These are phyloP conservation scores for Exophiala spinifera DNA, from an alignment of 2,329 filamentous ascomycete genomes.

Conservation along the genomic window DNA sequence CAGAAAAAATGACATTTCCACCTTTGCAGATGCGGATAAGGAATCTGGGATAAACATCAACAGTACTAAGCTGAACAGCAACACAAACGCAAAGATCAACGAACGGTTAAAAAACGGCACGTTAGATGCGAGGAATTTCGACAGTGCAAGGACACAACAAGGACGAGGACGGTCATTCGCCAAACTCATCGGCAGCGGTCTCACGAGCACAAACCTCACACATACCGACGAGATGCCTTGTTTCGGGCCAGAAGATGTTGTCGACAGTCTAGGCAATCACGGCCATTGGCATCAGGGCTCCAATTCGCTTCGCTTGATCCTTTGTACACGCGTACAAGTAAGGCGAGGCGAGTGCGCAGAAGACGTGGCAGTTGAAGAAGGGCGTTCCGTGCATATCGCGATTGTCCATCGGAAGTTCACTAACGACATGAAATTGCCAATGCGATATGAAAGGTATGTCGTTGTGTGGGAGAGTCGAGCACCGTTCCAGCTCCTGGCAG, in stretches of 20 bases:
- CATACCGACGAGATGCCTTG: slow-evolving; percentile 32
- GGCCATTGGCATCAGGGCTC: slow-evolving; percentile 41
- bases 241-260: slow-evolving; percentile 22
- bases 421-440: slow-evolving; percentile 35
- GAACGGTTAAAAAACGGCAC: too few species aligned
- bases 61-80: not conserved
- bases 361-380: slow-evolving; percentile 10
- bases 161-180: slow-evolving; percentile 31
- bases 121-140: too few species aligned
- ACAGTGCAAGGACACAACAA: not conserved
- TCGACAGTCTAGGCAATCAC: slow-evolving; percentile 21
- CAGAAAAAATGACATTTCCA: too few species aligned
- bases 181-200: slow-evolving; percentile 33
- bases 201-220: slow-evolving; percentile 35
- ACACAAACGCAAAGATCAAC: not conserved
- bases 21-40: too few species aligned
- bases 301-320: slow-evolving; percentile 38
- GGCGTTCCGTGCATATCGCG: slow-evolving; percentile 35
- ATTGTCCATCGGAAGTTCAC: slow-evolving; percentile 39
- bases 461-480: slow-evolving; percentile 37
- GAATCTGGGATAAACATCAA: too few species aligned
- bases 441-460: slow-evolving; percentile 40
- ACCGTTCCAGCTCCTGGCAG: slow-evolving; percentile 38
- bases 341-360: slow-evolving; percentile 17
- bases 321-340: slow-evolving; percentile 32